phyloP scores from a whole-genome alignment of 2,329 filamentous ascomycete species.

The Beauveria asiatica region DNA sequence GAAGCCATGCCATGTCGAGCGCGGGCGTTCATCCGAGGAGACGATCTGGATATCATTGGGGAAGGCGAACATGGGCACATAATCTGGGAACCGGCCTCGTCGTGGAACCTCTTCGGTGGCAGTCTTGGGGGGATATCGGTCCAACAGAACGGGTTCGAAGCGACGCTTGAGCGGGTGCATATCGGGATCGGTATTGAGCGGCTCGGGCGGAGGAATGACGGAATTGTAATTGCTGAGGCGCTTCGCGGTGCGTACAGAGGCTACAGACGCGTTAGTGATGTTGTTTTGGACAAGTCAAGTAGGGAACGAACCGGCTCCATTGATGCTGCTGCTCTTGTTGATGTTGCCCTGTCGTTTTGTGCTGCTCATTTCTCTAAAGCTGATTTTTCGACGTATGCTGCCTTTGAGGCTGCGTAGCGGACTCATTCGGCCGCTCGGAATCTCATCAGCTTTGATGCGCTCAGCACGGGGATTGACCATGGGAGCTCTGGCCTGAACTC shows the following conservation, averaged over 20 bases:
- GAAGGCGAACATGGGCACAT: conserved; percentile 98
- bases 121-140: conserved; percentile 81
- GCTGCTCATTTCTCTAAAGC: conserved; percentile 91
- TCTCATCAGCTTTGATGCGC: conserved; percentile 70
- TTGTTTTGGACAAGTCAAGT: not conserved
- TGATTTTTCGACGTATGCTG: conserved; percentile 86
- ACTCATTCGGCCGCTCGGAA: conserved; percentile 43
- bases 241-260: conserved; percentile 67
- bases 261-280: conserved; percentile 29
- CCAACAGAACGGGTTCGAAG: conserved; percentile 92
- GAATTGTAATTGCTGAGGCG: conserved; percentile 96
- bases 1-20: conserved; percentile 98
- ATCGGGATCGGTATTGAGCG: conserved; percentile 76
- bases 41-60: conserved; percentile 97
- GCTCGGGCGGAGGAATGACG: conserved; percentile 88
- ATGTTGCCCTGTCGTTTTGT: conserved; percentile 76
- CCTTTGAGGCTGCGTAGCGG: conserved; percentile 59
- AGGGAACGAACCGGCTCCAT: conserved; percentile 31
- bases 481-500: conserved; percentile 58
- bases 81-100: conserved; percentile 86
- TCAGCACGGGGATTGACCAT: conserved; percentile 75
- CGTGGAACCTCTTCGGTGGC: conserved; percentile 72
- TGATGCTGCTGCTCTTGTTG: conserved; percentile 57
- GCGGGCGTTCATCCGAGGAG: conserved; percentile 84
- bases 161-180: conserved; percentile 93